These are phyloP conservation scores for Acer negundo DNA, from an alignment of 345 rosid genomes.

Conservation along the genomic window DNA sequence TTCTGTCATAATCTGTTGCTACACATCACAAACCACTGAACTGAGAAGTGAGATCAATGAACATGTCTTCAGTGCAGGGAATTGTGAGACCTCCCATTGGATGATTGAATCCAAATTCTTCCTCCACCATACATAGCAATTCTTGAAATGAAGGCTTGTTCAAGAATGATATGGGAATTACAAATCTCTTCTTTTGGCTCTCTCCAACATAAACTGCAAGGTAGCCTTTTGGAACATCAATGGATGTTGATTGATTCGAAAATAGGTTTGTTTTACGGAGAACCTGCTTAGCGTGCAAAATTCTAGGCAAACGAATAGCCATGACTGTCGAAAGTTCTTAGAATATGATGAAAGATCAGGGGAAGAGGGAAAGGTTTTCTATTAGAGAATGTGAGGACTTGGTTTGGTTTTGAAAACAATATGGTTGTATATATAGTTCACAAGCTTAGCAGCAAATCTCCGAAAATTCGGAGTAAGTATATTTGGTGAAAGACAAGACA, in stretches of 20 bases:
- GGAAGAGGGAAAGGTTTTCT: not conserved
- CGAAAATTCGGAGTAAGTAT: not conserved
- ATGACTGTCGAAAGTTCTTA: not conserved
- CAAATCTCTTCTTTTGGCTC: conserved; percentile 27
- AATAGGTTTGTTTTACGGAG: conserved; percentile 5
- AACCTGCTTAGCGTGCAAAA: conserved; percentile 26
- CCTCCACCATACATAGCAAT: conserved; percentile 30
- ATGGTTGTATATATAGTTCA: conserved; percentile 3
- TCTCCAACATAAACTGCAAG: conserved; percentile 34
- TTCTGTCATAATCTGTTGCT: not conserved
- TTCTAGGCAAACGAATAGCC: conserved; percentile 16
- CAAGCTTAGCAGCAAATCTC: not conserved
- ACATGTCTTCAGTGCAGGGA: conserved; percentile 44
- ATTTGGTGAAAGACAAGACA: conserved; percentile 17
- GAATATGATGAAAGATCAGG: not conserved
- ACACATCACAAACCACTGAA: not conserved
- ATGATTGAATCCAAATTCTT: conserved; percentile 42
- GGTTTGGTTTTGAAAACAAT: conserved; percentile 5
- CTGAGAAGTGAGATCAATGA: conserved; percentile 34
- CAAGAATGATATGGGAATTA: conserved; percentile 35
- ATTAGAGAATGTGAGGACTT: not conserved
- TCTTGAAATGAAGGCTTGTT: conserved; percentile 27
- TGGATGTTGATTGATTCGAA: conserved; percentile 4
- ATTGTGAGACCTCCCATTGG: conserved; percentile 47
- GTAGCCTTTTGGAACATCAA: conserved; percentile 28